Evolutionary conservation across 108 stramenopile genomes (phyloP).

Genomic region (Parietichytrium sp.): DNA sequence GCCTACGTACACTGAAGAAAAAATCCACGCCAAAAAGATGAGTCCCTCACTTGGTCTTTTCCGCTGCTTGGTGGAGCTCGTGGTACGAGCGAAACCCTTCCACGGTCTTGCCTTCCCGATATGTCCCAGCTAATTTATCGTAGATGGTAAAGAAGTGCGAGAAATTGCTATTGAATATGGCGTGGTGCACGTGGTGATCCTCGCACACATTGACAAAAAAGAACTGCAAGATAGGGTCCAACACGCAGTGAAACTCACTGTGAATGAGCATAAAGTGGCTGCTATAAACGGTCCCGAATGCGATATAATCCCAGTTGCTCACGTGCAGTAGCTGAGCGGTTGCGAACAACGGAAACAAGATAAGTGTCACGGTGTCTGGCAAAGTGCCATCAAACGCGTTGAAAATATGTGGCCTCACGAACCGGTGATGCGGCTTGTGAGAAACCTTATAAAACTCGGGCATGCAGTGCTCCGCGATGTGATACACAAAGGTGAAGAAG

Average conservation of each 20-base stretch:
- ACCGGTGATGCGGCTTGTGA: conserved; percentile 90
- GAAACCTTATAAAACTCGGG: conserved; percentile 74
- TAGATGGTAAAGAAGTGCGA: conserved; percentile 92
- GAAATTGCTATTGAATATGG: conserved; percentile 86
- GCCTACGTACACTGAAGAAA: no score
- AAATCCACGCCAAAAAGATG: no score
- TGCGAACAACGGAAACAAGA: conserved; percentile 76
- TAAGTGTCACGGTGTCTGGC: conserved; percentile 83
- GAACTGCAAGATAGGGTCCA: conserved; percentile 8
- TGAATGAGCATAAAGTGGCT: conserved; percentile 36
- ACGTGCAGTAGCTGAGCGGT: conserved; percentile 73
- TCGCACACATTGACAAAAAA: neutral
- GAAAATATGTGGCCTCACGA: conserved; percentile 87
- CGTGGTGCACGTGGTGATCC: conserved; percentile 92
- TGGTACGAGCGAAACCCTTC: neutral
- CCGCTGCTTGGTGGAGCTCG: no score
- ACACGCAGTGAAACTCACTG: neutral
- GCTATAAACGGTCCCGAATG: neutral
- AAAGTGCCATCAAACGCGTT: conserved; percentile 86
- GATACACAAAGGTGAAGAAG: conserved; percentile 75
- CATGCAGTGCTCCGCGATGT: conserved; percentile 73
- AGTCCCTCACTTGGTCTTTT: no score
- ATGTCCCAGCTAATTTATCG: conserved; percentile 74
- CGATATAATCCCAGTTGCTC: conserved; percentile 74
- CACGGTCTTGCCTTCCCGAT: conserved; percentile 54